phyloP scores from a whole-genome alignment of 2,329 filamentous ascomycete species.

The Furcasterigmium furcatum region DNA sequence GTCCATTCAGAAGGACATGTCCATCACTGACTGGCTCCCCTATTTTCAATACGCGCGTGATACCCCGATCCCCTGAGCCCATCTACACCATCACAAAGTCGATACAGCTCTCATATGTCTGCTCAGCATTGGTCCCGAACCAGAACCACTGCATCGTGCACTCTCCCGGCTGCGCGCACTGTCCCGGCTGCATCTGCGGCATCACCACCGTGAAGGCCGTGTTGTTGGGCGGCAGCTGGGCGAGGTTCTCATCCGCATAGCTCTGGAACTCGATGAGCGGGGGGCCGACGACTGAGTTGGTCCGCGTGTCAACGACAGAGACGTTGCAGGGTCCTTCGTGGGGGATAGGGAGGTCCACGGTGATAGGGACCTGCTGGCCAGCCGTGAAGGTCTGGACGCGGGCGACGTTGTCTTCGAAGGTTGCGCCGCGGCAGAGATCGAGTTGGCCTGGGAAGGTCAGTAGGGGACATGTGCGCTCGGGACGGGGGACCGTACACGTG shows the following conservation, averaged over 20 bases:
- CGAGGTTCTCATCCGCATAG: slow-evolving; percentile 45
- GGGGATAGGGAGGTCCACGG: slow-evolving; percentile 36
- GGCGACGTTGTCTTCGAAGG: slow-evolving; percentile 39
- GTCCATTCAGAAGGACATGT: too few species aligned
- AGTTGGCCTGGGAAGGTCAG: slow-evolving; percentile 16
- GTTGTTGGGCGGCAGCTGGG: slow-evolving; percentile 35
- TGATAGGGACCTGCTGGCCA: slow-evolving; percentile 39
- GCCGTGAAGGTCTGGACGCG: slow-evolving; percentile 37
- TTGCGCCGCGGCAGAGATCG: slow-evolving; percentile 44
- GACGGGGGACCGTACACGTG: slow-evolving; percentile 19
- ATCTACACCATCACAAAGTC: slow-evolving; percentile 22
- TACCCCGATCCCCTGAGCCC: neutral
- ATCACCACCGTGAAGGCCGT: slow-evolving; percentile 38
- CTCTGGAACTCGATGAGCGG: slow-evolving; percentile 51
- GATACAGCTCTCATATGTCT: slow-evolving; percentile 35
- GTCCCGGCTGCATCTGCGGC: slow-evolving; percentile 18
- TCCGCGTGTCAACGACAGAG: slow-evolving; percentile 50
- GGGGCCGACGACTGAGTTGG: slow-evolving; percentile 47
- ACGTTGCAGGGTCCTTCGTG: slow-evolving; percentile 50
- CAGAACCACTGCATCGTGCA: slow-evolving; percentile 44
- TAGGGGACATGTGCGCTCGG: neutral
- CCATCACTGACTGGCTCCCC: too few species aligned
- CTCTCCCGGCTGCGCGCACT: slow-evolving; percentile 23
- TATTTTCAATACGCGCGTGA: too few species aligned
- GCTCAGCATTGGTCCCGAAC: slow-evolving; percentile 28